Conservation (phyloP, 2,329 filamentous ascomycete genomes). For the Cordyceps tenuipes region DNA sequence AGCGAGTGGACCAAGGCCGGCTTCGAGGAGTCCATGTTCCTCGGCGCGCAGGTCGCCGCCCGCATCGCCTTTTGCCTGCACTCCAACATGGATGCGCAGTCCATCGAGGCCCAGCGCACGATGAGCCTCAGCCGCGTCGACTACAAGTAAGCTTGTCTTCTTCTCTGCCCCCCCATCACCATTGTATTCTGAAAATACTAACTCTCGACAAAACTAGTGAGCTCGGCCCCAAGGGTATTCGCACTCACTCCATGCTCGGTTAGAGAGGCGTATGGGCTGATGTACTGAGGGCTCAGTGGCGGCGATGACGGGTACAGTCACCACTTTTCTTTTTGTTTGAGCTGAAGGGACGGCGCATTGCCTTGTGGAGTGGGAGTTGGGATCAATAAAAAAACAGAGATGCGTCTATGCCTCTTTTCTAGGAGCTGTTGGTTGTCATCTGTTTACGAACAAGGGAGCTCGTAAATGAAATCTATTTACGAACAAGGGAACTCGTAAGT, state of each 20-base stretch:
- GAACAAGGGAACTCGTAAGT: background rate
- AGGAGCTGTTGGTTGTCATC: background rate
- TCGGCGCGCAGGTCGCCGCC: slow-evolving; percentile 80
- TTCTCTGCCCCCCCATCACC: too few species aligned
- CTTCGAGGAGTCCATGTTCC: slow-evolving; percentile 74
- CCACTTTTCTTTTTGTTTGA: background rate
- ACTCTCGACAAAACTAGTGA: slow-evolving; percentile 31
- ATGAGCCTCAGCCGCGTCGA: slow-evolving; percentile 52
- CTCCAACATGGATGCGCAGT: slow-evolving; percentile 43
- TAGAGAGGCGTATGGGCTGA: slow-evolving; percentile 18
- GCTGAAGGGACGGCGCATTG: background rate
- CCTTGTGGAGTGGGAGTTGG: slow-evolving; percentile 7
- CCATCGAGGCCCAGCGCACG: slow-evolving; percentile 42
- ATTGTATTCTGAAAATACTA: slow-evolving; percentile 12
- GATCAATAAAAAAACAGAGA: background rate
- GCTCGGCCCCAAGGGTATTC: slow-evolving; percentile 45
- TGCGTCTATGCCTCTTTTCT: background rate
- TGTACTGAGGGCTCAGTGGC: too few species aligned
- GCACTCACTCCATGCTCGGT: slow-evolving; percentile 45
- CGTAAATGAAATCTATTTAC: background rate
- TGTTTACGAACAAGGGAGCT: background rate
- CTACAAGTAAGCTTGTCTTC: slow-evolving; percentile 45
- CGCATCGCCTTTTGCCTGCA: slow-evolving; percentile 51
- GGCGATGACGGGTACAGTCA: too few species aligned
- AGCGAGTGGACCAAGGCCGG: slow-evolving; percentile 80